Percentiles rank a stretch among this genome's conserved stretches.
These are phyloP conservation scores for Sonneratia alba DNA, from an alignment of 345 rosid genomes.

Conservation along the genomic window DNA sequence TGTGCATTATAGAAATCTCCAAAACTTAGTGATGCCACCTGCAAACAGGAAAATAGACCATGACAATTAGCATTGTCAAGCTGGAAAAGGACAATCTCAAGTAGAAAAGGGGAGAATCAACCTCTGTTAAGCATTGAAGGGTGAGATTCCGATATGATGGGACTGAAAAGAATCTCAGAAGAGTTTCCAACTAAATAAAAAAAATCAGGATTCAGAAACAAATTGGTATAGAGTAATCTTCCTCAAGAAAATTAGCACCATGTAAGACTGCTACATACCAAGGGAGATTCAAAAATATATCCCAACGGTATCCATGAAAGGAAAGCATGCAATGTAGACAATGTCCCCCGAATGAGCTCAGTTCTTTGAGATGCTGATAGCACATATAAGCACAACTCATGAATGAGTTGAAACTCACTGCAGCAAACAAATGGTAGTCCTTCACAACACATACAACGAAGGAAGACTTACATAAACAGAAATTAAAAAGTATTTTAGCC, in stretches of 20 bases:
- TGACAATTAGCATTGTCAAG: constrained; percentile 1
- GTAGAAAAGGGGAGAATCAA: constrained; percentile 10
- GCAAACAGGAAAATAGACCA: constrained; percentile 2
- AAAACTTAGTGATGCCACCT: constrained; percentile 88
- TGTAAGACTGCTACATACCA: constrained; percentile 42
- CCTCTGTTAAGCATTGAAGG: constrained; percentile 95
- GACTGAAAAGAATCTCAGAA: constrained; percentile 69
- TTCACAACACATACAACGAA: not conserved
- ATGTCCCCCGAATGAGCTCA: constrained; percentile 87
- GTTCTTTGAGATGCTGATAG: constrained; percentile 93
- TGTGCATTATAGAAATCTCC: constrained; percentile 82
- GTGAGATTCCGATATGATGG: constrained; percentile 87
- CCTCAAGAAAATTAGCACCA: not conserved
- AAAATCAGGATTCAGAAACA: not conserved
- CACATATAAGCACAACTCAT: constrained; percentile 92
- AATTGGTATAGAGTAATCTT: not conserved
- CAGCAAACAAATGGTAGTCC: constrained; percentile 18
- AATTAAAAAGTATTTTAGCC: too few relatives aligned
- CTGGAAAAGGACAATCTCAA: constrained; percentile 1
- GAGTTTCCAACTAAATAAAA: constrained; percentile 71
- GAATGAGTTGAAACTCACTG: constrained; percentile 99
- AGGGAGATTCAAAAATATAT: constrained; percentile 94
- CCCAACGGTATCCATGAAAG: constrained; percentile 99
- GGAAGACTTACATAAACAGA: not conserved
- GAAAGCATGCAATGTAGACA: constrained; percentile 94